phyloP scores from a whole-genome alignment of 2,329 filamentous ascomycete genomes.

The Hypoxylon sp. region DNA sequence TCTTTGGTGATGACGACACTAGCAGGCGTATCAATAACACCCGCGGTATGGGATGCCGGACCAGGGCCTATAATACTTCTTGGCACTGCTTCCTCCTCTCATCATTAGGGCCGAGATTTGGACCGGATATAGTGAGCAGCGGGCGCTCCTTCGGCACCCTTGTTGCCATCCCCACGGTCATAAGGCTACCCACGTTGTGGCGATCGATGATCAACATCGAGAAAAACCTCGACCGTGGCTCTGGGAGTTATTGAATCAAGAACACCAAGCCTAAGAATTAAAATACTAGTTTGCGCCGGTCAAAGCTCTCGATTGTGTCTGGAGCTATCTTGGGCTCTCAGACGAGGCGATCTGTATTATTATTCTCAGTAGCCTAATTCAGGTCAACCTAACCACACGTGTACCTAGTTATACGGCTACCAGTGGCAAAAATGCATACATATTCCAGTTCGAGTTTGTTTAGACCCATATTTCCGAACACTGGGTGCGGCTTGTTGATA shows the following conservation, averaged over 20 bases:
- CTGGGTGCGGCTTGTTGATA: slow-evolving; percentile 39
- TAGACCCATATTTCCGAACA: slow-evolving; percentile 34
- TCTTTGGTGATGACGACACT: slow-evolving; percentile 40
- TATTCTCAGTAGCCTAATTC: slow-evolving; percentile 30
- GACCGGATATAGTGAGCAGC: slow-evolving; percentile 45
- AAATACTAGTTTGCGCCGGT: not conserved
- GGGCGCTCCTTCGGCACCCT: slow-evolving; percentile 30
- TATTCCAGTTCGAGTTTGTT: slow-evolving; percentile 25
- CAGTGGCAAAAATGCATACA: slow-evolving; percentile 36
- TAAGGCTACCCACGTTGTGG: slow-evolving; percentile 30
- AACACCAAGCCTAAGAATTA: slow-evolving; percentile 4
- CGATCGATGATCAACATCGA: slow-evolving; percentile 17
- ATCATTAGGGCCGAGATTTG: slow-evolving; percentile 47
- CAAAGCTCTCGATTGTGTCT: slow-evolving; percentile 27
- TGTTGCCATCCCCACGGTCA: slow-evolving; percentile 23
- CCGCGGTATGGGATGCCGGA: slow-evolving; percentile 36
- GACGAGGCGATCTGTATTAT: slow-evolving; percentile 35
- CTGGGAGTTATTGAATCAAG: not conserved
- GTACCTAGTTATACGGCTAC: slow-evolving; percentile 13
- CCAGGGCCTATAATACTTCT: slow-evolving; percentile 34
- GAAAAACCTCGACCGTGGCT: slow-evolving; percentile 4
- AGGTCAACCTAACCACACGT: slow-evolving; percentile 27
- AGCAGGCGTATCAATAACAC: slow-evolving; percentile 30
- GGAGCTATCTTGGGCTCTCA: slow-evolving; percentile 23
- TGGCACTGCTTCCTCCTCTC: slow-evolving; percentile 38